Conservation (phyloP, 139 green algal species). For the Closterium sp. region DNA sequence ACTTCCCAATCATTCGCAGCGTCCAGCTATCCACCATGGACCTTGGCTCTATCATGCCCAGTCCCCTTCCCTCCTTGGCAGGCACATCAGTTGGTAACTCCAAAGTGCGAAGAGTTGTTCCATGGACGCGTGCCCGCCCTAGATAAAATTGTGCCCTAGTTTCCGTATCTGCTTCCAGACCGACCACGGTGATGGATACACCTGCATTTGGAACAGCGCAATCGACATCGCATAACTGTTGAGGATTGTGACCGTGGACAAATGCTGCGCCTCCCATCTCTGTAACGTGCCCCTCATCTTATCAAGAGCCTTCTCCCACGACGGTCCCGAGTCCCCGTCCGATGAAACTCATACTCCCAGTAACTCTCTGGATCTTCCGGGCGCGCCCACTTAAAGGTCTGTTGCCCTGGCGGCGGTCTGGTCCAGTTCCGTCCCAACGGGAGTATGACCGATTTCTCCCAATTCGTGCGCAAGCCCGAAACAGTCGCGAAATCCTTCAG, state of each 20-base stretch:
- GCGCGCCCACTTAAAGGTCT: too few species aligned
- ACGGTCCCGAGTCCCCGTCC: background rate
- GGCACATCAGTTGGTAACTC: background rate
- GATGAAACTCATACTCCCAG: background rate
- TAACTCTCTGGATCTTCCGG: background rate
- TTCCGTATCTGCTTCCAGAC: background rate
- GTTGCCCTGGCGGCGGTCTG: too few species aligned
- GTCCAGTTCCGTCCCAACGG: too few species aligned
- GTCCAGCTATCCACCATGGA: background rate
- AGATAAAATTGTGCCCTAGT: background rate
- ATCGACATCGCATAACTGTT: background rate
- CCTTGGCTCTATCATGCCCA: background rate
- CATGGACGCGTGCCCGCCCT: background rate
- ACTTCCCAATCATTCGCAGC: too few species aligned
- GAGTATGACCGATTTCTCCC: too few species aligned
- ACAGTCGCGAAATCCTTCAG: too few species aligned
- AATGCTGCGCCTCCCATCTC: background rate
- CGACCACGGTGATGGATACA: background rate
- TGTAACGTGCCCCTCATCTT: background rate
- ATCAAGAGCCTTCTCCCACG: background rate
- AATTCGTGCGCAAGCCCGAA: too few species aligned
- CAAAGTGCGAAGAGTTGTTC: background rate
- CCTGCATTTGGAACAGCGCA: background rate
- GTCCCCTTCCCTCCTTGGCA: background rate
- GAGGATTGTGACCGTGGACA: background rate